Evolutionary conservation across 345 rosid genomes (phyloP).

Genomic region (Sapria himalayana): DNA sequence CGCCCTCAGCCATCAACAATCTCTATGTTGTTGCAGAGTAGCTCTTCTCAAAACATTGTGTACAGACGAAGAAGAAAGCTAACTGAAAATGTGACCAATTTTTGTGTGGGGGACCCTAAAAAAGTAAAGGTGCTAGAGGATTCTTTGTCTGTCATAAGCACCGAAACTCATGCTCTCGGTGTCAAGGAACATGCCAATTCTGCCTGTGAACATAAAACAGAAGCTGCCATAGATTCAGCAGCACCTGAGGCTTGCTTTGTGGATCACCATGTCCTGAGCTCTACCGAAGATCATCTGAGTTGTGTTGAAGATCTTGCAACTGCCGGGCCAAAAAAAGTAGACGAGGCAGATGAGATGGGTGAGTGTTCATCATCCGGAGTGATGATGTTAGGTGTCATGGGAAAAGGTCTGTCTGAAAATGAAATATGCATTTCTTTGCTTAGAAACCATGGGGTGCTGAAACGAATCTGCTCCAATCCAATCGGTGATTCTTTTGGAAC

Average conservation of each 20-base stretch:
- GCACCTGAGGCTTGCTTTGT: conserved; percentile 7
- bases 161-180: conserved; percentile 18
- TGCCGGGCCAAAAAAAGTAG: conserved; percentile 16
- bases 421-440: conserved; percentile 22
- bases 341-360: conserved; percentile 28
- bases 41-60: conserved; percentile 23
- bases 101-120: conserved; percentile 12
- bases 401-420: conserved; percentile 18
- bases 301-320: conserved; percentile 18
- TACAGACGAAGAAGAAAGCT: conserved; percentile 36
- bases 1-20: no score
- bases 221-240: conserved; percentile 9
- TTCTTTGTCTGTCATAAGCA: conserved; percentile 24
- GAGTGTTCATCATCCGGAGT: conserved; percentile 51
- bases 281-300: conserved; percentile 8
- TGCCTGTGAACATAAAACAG: conserved; percentile 9
- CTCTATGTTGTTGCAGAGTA: conserved; percentile 15
- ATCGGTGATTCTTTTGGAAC: conserved; percentile 13
- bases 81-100: conserved; percentile 10
- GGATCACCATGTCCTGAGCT: conserved; percentile 9
- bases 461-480: conserved; percentile 8
- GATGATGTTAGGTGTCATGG: conserved; percentile 13
- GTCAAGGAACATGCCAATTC: conserved; percentile 15
- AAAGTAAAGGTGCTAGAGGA: conserved; percentile 19
- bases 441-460: conserved; percentile 16